Evolutionary conservation across 495 filamentous ascomycete species (phyloP), one percentile per base, ranked within the genome.

Genomic region (Hypoxylon intermedium): DNA sequence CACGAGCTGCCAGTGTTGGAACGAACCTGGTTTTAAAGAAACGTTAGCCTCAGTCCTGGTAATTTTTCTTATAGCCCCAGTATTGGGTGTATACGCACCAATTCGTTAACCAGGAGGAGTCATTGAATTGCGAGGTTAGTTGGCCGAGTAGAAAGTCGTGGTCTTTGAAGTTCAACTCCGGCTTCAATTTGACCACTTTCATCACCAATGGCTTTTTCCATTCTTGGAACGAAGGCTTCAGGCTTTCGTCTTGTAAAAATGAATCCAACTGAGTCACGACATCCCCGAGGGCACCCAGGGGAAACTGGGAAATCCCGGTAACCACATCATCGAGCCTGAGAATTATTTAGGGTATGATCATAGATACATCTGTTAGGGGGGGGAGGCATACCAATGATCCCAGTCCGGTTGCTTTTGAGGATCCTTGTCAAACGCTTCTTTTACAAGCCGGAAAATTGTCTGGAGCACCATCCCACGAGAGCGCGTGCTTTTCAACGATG

Each of bases 261-360:
- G 16, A 33, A 7, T 60, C 33, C 6, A 60, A 9, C 0, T 6
- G 12, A 13, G 13, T 5, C 18, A 53, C 18, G 11, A 9, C 20
- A 6, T 33, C 34, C 24, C 9, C 15, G 16, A 53, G 2, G 18
- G n/a, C 20, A 24, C 12, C 18, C n/a, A 53, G 9, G 2, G 48
- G 26, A 16, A 15, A 5, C 4, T 37, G 11, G 6, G 4, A 4
- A 20, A n/a, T 4, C 9, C 5, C 6, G 0, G 7, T 18, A 19
- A 53, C n/a, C 40, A 46, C 3, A 36, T 53, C 41, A n/a, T 41
- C 24, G 16, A 60, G 16, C 56, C 56, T 60, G 33, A 7, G 53
- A 7, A 18, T 11, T 46, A 21, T 11, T 60, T 60, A 60, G 56
- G 33, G 1, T 11, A 40, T n/a, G 40, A 12, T 9, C 24, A n/a